These are phyloP conservation scores for Mucor sp. DNA, from an alignment of 371 early-diverging fungal species.

Conservation along the genomic window DNA sequence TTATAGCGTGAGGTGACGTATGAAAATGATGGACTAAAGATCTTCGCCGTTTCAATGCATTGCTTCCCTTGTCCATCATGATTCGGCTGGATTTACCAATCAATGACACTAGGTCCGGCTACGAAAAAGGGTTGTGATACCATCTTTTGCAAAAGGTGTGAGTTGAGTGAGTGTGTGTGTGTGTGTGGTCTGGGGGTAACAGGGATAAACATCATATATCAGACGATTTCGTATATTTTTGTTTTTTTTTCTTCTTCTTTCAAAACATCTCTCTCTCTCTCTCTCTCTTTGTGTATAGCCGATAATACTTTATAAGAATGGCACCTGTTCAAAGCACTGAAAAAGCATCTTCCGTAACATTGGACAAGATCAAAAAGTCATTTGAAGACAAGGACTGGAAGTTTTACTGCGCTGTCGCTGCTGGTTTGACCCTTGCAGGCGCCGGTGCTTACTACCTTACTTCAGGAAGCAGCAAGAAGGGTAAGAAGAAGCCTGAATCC, in stretches of 20 bases:
- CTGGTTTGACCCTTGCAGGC: slow-evolving; percentile 66
- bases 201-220: not conserved
- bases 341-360: slow-evolving; percentile 10
- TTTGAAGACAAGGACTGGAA: slow-evolving; percentile 80
- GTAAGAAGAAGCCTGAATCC: slow-evolving; percentile 26
- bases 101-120: not conserved
- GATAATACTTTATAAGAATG: slow-evolving; percentile 1
- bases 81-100: not conserved
- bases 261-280: not conserved
- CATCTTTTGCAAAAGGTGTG: no score
- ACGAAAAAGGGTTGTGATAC: not conserved
- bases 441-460: slow-evolving; percentile 71
- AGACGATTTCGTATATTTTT: not conserved
- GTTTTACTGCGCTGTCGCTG: slow-evolving; percentile 72
- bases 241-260: not conserved
- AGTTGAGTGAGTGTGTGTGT: not conserved
- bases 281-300: not conserved
- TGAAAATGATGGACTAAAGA: not conserved
- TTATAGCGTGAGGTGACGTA: not conserved
- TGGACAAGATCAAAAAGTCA: slow-evolving; percentile 56
- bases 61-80: not conserved
- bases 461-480: slow-evolving; percentile 17
- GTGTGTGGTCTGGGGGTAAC: not conserved
- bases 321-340: slow-evolving; percentile 13
- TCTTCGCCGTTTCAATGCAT: not conserved